Base-by-base conservation (phyloP, 2,329 filamentous ascomycete species). In the Boeremia exigua region DNA sequence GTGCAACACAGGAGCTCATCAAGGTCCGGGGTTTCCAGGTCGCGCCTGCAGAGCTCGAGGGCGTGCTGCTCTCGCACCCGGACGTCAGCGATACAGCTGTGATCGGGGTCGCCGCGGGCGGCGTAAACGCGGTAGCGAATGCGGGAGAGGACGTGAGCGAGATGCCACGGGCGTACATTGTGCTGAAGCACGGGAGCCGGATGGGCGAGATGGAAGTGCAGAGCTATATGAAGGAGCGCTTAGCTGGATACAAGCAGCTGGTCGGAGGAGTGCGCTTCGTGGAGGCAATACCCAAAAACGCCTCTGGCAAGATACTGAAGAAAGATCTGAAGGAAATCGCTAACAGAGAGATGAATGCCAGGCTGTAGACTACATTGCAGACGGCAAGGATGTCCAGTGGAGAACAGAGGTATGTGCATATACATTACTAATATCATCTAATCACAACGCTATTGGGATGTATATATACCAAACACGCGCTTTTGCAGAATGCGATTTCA, bases 121-220 rank as follows among this genome's bases (percentile, higher is more conserved):
- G 58, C 7, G 28, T 17, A n/a, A 30, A 29, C 19, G 15, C 12
- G 3, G 36, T 52, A 11, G 37, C 44, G 47, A 65, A 12, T 17
- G 56, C 60, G 7, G 84, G 10, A 78, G 62, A 67, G 10, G 62
- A 69, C 10, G 64, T 65, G 6, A 76, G 66, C 2, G 80, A 81
- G 56, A 59, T 75, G 23, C 79, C 80, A 1, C 71, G 79, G 15
- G 81, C 79, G 11, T 81, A 81, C 65, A 70, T 82, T 4, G 77
- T 81, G 4, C 61, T 71, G 14, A 76, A 76, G 30, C 61, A 48
- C 25, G 56, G 32, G 50, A 66, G 47, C 48, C 68, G 28, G 29
- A 33, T 58, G 42, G 58, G 8, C 2, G 59, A 65, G 39, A 55
- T 61, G 17, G 63, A 66, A 5, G 57, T 78, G 7, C 69, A 73